Conservation (phyloP, 2,329 filamentous ascomycete species). For the Botrytis cinerea region DNA sequence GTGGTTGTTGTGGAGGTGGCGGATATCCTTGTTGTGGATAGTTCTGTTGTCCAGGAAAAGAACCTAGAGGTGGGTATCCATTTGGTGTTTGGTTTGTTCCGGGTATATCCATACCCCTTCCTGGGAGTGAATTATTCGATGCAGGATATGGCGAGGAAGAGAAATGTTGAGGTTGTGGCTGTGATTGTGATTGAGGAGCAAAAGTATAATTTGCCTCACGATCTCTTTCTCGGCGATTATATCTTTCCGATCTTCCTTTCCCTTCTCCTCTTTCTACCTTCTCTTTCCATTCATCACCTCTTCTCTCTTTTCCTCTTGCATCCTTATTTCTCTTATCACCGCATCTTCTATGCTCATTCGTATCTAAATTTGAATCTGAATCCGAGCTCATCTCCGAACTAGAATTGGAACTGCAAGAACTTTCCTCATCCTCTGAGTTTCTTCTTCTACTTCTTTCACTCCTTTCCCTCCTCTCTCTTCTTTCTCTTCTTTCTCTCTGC, state of each 20-base stretch:
- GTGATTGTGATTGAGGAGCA: not conserved
- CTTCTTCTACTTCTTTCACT: not conserved
- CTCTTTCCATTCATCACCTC: not conserved
- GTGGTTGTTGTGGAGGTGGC: constrained; percentile 21
- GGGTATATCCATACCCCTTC: not conserved
- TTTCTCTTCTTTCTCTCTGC: not conserved
- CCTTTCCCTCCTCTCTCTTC: not conserved
- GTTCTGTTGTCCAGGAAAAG: constrained; percentile 9
- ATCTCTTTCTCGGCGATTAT: constrained; percentile 2
- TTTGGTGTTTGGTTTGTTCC: not conserved
- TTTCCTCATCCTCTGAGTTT: not conserved
- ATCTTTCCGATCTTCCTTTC: not conserved
- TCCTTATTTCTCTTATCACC: not conserved
- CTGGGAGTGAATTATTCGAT: not conserved
- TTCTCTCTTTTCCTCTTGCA: not conserved
- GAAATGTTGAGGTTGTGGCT: not conserved
- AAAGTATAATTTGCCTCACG: not conserved
- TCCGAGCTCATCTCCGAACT: not conserved
- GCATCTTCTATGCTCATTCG: not conserved
- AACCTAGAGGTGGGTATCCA: constrained; percentile 6
- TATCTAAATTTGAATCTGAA: constrained; percentile 1
- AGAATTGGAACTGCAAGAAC: not conserved
- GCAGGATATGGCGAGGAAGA: not conserved
- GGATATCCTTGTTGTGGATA: not conserved
- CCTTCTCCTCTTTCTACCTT: not conserved